Evolutionary conservation across 2,329 filamentous ascomycete genomes (phyloP).

Genomic region (Colletotrichum nymphaeae): DNA sequence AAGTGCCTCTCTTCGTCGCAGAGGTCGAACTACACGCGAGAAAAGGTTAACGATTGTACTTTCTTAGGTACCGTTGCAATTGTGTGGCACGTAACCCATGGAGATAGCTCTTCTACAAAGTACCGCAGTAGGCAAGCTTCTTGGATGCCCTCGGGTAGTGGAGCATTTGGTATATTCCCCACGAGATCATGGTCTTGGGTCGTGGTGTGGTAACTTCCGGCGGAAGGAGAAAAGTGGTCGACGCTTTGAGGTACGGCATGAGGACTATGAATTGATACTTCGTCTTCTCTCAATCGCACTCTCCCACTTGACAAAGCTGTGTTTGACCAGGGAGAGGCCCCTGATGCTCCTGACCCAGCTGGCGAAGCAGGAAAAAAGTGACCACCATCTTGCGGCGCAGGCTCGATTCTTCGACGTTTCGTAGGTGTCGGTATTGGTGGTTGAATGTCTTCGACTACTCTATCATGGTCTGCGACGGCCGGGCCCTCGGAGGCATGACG

Average conservation of each 20-base stretch:
- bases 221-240: conserved; percentile 19
- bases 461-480: too few species aligned
- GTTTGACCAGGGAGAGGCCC: conserved; percentile 4
- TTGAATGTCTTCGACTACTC: neutral
- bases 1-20: conserved; percentile 54
- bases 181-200: neutral
- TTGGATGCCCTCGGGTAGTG: conserved; percentile 40
- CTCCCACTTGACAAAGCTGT: neutral
- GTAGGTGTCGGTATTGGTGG: conserved; percentile 12
- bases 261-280: neutral
- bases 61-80: too few species aligned
- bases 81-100: conserved; percentile 45
- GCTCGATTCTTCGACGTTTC: conserved; percentile 14
- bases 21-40: conserved; percentile 47
- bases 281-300: conserved; percentile 1
- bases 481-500: too few species aligned
- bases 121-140: conserved; percentile 52
- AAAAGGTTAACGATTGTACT: neutral
- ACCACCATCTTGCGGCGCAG: neutral
- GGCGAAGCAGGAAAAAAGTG: conserved; percentile 23
- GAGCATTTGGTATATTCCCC: neutral
- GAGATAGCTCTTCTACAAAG: conserved; percentile 53
- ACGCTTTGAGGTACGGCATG: conserved; percentile 30
- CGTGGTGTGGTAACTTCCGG: neutral
- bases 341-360: neutral